A percentile compares a stretch with the other conserved stretches of the same genome.
Conservation (phyloP, 2,329 filamentous ascomycete species). For the Aspergillus melleus region DNA sequence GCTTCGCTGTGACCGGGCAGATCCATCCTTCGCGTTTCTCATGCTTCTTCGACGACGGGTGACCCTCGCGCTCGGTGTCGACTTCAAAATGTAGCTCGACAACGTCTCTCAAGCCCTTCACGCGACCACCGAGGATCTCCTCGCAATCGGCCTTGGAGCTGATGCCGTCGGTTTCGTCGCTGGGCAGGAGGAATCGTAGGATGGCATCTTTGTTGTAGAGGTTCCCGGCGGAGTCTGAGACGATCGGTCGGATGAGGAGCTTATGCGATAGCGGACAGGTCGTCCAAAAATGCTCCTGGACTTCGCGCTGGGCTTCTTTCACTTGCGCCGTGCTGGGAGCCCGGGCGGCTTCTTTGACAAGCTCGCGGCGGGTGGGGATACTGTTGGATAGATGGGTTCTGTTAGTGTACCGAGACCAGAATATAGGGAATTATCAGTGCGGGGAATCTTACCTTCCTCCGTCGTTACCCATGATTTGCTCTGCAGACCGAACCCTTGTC, state of each 20-base stretch:
- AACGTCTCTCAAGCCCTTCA: conserved; percentile 81
- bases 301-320: conserved; percentile 84
- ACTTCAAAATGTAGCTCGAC: conserved; percentile 78
- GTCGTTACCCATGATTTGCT: conserved; percentile 82
- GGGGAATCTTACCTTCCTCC: conserved; percentile 65
- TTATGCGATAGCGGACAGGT: conserved; percentile 84
- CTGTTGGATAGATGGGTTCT: conserved; percentile 40
- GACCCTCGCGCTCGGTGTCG: conserved; percentile 41
- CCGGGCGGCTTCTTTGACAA: conserved; percentile 90
- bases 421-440: no score
- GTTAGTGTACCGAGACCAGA: background rate
- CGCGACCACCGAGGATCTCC: conserved; percentile 59
- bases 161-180: conserved; percentile 55
- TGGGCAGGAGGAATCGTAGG: conserved; percentile 65
- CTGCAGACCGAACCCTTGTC: background rate
- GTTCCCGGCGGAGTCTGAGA: conserved; percentile 79
- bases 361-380: conserved; percentile 91
- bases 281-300: conserved; percentile 81
- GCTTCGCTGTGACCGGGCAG: conserved; percentile 85
- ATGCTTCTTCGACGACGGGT: conserved; percentile 44
- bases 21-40: conserved; percentile 62
- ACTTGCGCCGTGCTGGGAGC: conserved; percentile 79
- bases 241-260: conserved; percentile 70
- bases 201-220: conserved; percentile 96
- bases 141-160: conserved; percentile 61